These are phyloP conservation scores for Jamesozyma rosinii DNA, from an alignment of 805 yeast species.

Conservation along the genomic window DNA sequence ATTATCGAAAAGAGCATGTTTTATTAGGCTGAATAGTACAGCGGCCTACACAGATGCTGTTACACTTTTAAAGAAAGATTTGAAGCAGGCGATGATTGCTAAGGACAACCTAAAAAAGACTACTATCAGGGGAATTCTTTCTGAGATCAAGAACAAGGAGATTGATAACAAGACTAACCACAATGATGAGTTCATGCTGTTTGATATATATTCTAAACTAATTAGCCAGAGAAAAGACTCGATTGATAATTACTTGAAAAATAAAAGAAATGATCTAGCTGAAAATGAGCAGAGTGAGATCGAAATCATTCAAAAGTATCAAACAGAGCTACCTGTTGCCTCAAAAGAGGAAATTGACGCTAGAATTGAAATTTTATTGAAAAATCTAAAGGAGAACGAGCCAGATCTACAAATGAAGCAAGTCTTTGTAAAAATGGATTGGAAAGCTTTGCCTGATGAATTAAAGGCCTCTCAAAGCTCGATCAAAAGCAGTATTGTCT, in stretches of 20 bases:
- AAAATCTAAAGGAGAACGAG: constrained; percentile 12
- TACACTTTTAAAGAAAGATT: constrained; percentile 32
- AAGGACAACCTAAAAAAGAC: constrained; percentile 36
- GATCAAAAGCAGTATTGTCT: constrained; percentile 28
- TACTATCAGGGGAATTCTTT: constrained; percentile 37
- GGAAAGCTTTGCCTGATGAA: constrained; percentile 29
- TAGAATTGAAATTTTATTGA: constrained; percentile 25
- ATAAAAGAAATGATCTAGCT: constrained; percentile 44
- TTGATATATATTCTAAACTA: constrained; percentile 35
- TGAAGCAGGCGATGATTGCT: constrained; percentile 41
- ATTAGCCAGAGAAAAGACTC: constrained; percentile 44
- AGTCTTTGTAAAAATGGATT: constrained; percentile 27
- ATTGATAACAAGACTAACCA: constrained; percentile 31
- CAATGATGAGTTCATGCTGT: constrained; percentile 28
- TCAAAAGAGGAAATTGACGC: constrained; percentile 36
- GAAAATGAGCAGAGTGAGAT: constrained; percentile 44
- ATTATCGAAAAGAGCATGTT: neutral
- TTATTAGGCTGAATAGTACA: constrained; percentile 29
- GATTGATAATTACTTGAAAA: constrained; percentile 37
- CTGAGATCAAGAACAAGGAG: constrained; percentile 38
- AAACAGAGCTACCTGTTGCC: constrained; percentile 39
- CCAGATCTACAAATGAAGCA: constrained; percentile 26
- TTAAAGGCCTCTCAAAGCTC: constrained; percentile 32
- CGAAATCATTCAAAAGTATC: constrained; percentile 34
- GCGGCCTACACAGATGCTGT: constrained; percentile 32